phyloP scores from a whole-genome alignment of 805 yeast species.

The Metschnikowia vanudenii region DNA sequence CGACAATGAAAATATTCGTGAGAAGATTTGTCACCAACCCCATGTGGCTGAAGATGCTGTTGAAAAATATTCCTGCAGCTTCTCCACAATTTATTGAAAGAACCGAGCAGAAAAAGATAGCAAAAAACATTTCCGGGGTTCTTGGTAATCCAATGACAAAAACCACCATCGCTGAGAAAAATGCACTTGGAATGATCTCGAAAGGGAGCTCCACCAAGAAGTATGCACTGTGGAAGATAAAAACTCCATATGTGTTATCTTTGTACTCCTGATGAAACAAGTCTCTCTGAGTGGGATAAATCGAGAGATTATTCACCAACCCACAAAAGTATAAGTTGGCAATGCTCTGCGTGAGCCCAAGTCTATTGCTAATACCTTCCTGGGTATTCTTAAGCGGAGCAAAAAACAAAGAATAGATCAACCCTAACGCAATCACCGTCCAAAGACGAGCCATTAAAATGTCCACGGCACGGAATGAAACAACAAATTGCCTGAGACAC shows the following conservation, averaged over 20 bases:
- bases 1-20: slow-evolving; percentile 63
- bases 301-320: slow-evolving; percentile 70
- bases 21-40: slow-evolving; percentile 80
- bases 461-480: slow-evolving; percentile 44
- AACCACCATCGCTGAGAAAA: slow-evolving; percentile 62
- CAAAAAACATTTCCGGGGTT: slow-evolving; percentile 63
- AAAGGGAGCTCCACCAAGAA: slow-evolving; percentile 62
- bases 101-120: slow-evolving; percentile 53
- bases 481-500: slow-evolving; percentile 32
- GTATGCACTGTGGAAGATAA: slow-evolving; percentile 62
- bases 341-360: slow-evolving; percentile 76
- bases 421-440: slow-evolving; percentile 65
- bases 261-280: slow-evolving; percentile 76
- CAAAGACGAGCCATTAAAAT: slow-evolving; percentile 61
- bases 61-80: slow-evolving; percentile 77
- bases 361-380: slow-evolving; percentile 60
- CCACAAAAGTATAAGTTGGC: slow-evolving; percentile 76
- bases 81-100: slow-evolving; percentile 76
- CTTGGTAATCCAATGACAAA: slow-evolving; percentile 74
- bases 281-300: slow-evolving; percentile 71
- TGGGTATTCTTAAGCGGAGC: slow-evolving; percentile 36
- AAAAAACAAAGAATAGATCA: slow-evolving; percentile 66
- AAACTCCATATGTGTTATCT: slow-evolving; percentile 66
- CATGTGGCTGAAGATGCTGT: slow-evolving; percentile 67
- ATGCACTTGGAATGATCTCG: slow-evolving; percentile 56